A percentile compares a stretch with the other conserved stretches of the same genome.
phyloP scores from a whole-genome alignment of 2,329 filamentous ascomycete species.

The Leptographium lundbergii region DNA sequence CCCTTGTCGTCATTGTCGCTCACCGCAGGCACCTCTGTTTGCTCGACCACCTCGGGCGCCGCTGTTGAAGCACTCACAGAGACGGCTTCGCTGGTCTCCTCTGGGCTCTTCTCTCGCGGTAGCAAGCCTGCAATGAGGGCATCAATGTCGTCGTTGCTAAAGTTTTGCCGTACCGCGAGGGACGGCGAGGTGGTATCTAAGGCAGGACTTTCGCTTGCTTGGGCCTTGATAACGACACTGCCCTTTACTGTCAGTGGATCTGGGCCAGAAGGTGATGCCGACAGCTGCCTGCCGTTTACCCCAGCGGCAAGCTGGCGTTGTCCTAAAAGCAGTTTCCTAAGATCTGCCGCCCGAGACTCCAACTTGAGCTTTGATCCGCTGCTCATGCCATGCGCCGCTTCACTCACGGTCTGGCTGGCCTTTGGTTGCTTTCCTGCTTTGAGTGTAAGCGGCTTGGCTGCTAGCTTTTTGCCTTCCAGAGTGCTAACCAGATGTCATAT shows the following conservation, averaged over 20 bases:
- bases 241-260: background rate
- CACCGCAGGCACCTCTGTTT: background rate
- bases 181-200: background rate
- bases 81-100: background rate
- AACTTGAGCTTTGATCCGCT: background rate
- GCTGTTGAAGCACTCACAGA: background rate
- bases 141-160: constrained; percentile 3
- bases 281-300: background rate
- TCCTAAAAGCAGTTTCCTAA: constrained; percentile 1
- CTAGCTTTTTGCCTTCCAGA: background rate
- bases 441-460: background rate
- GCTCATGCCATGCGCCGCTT: background rate
- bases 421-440: background rate
- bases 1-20: background rate
- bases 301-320: background rate
- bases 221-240: background rate
- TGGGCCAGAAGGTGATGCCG: background rate
- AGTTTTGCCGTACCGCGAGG: background rate
- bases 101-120: background rate
- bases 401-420: background rate
- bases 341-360: background rate
- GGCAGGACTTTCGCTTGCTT: background rate
- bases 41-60: background rate
- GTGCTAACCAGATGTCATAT: background rate
- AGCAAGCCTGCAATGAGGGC: constrained; percentile 4